A percentile compares a stretch with the other conserved stretches of the same genome.
phyloP scores from a whole-genome alignment of 768 basidiomycete species.

The Agrocybe praecox region DNA sequence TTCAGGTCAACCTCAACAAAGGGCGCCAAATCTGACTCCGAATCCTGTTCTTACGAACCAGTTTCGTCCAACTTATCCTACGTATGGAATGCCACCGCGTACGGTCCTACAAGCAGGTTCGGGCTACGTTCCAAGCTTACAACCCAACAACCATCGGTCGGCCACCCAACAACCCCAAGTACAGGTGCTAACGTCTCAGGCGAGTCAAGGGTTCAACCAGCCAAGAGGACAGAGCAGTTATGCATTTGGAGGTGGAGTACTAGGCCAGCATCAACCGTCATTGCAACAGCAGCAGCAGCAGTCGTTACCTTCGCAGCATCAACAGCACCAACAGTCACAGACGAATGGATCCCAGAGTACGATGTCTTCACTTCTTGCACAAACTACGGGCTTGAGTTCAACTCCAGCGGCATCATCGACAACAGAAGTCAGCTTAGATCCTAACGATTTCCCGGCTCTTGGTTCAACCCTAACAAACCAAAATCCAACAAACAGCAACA shows the following conservation, averaged over 20 bases:
- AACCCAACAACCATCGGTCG: slow-evolving; percentile 62
- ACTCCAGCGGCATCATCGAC: slow-evolving; percentile 66
- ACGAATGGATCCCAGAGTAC: slow-evolving; percentile 53
- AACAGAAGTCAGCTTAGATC: slow-evolving; percentile 81
- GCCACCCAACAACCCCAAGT: slow-evolving; percentile 54
- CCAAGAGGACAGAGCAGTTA: slow-evolving; percentile 65
- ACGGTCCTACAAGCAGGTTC: slow-evolving; percentile 44
- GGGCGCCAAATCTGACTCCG: slow-evolving; percentile 74
- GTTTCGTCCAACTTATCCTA: slow-evolving; percentile 59
- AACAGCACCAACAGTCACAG: slow-evolving; percentile 46
- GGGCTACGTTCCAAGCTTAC: slow-evolving; percentile 60
- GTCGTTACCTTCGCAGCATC: slow-evolving; percentile 32
- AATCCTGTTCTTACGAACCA: slow-evolving; percentile 64
- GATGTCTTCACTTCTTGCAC: slow-evolving; percentile 58
- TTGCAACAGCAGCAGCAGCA: slow-evolving; percentile 49
- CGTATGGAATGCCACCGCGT: slow-evolving; percentile 64
- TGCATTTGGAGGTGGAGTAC: slow-evolving; percentile 58
- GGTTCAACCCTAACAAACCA: slow-evolving; percentile 60
- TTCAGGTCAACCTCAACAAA: slow-evolving; percentile 79
- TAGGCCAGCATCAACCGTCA: slow-evolving; percentile 52
- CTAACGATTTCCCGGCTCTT: slow-evolving; percentile 87
- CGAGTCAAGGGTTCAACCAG: slow-evolving; percentile 64
- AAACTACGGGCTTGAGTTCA: slow-evolving; percentile 50
- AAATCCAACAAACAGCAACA: slow-evolving; percentile 37
- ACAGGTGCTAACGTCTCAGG: slow-evolving; percentile 58